Evolutionary conservation across 1,284 basidiomycete species (phyloP).

Genomic region (Melampsora occidentalis): DNA sequence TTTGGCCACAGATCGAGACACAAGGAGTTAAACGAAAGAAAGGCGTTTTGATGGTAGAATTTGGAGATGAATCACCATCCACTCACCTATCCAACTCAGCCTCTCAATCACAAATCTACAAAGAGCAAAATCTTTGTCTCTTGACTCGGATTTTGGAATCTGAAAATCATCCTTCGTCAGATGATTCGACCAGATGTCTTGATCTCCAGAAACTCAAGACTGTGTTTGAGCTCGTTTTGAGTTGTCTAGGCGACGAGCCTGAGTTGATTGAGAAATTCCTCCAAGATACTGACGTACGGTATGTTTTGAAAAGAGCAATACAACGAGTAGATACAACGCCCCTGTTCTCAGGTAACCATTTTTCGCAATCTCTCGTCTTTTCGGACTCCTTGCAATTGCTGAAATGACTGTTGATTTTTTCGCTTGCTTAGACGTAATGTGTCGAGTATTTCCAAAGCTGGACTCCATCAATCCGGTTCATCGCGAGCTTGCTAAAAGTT

Average conservation of each 20-base stretch:
- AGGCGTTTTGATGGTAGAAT: slow-evolving; percentile 19
- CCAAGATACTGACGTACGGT: slow-evolving; percentile 7
- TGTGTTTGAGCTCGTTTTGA: slow-evolving; percentile 14
- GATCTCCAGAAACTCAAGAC: slow-evolving; percentile 21
- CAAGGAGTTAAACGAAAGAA: slow-evolving; percentile 21
- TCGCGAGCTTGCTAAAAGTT: not conserved
- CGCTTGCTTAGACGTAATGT: not conserved
- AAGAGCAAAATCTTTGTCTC: slow-evolving; percentile 12
- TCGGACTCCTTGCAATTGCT: too few relatives aligned
- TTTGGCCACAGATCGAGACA: not conserved
- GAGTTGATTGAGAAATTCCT: slow-evolving; percentile 21
- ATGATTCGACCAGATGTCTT: not conserved
- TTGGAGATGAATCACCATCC: not conserved
- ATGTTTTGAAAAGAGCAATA: slow-evolving; percentile 10
- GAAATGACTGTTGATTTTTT: not conserved
- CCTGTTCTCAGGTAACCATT: not conserved
- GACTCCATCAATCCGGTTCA: not conserved
- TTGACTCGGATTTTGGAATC: slow-evolving; percentile 33
- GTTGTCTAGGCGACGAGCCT: slow-evolving; percentile 3
- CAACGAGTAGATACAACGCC: not conserved
- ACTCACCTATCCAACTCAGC: not conserved
- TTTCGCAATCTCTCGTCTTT: too few relatives aligned
- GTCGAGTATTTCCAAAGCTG: not conserved
- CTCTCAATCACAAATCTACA: not conserved
- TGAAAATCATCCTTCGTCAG: slow-evolving; percentile 4